phyloP scores from a whole-genome alignment of 1,284 basidiomycete species.

The Erythrobasidium hasegawianum region DNA sequence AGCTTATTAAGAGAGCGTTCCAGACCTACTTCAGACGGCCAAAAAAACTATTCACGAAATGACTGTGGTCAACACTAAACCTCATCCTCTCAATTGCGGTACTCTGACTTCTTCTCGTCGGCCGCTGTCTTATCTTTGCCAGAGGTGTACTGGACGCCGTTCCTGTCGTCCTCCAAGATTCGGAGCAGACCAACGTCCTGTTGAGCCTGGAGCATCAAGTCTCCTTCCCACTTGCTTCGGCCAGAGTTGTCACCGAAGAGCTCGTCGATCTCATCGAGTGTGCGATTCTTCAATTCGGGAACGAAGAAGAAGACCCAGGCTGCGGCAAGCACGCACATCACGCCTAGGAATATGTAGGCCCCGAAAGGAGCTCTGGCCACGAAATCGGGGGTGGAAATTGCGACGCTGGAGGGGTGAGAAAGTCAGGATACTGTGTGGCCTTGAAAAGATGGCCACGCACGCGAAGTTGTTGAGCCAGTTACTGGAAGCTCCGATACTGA shows the following conservation, averaged over 20 bases:
- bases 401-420: neutral
- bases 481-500: constrained; percentile 41
- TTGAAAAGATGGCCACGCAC: constrained; percentile 37
- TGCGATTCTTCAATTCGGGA: constrained; percentile 33
- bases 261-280: constrained; percentile 35
- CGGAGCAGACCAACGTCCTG: constrained; percentile 11
- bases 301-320: constrained; percentile 32
- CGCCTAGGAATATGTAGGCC: constrained; percentile 40
- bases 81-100: too few relatives aligned
- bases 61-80: too few relatives aligned
- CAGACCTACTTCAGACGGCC: too few relatives aligned
- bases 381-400: constrained; percentile 40
- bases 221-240: constrained; percentile 19
- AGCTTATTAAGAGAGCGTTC: too few relatives aligned
- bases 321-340: constrained; percentile 28
- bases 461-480: constrained; percentile 46
- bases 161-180: too few relatives aligned
- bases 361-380: constrained; percentile 35
- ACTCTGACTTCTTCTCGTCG: too few relatives aligned
- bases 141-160: too few relatives aligned
- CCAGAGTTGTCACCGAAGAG: constrained; percentile 24
- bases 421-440: neutral
- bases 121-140: too few relatives aligned
- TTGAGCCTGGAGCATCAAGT: constrained; percentile 22
- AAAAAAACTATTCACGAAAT: too few relatives aligned